These are phyloP conservation scores for Coemansia sp. DNA, from an alignment of 192 early-diverging fungal species.

Conservation along the genomic window DNA sequence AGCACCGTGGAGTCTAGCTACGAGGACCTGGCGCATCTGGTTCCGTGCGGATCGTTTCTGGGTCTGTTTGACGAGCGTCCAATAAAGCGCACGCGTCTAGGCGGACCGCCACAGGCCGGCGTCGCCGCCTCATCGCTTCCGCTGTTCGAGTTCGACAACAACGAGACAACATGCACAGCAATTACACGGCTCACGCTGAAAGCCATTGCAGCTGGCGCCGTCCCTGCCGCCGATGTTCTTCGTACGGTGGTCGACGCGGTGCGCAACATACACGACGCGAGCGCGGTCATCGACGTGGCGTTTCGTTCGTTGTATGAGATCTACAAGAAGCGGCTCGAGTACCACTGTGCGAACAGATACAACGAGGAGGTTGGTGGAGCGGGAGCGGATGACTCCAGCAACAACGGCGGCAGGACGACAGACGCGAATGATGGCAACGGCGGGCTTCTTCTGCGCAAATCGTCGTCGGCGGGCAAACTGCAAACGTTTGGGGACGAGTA, in stretches of 20 bases:
- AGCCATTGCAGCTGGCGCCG: slow-evolving; percentile 17
- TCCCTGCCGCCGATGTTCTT: slow-evolving; percentile 26
- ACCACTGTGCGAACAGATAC: slow-evolving; percentile 49
- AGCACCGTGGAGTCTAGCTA: slow-evolving; percentile 51
- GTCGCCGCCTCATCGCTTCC: not conserved
- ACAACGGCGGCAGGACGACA: not conserved
- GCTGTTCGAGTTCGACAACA: slow-evolving; percentile 50
- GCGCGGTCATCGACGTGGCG: slow-evolving; percentile 46
- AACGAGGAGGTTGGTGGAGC: slow-evolving; percentile 1
- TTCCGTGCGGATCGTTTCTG: slow-evolving; percentile 52
- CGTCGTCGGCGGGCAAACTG: not conserved
- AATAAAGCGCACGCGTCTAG: slow-evolving; percentile 36
- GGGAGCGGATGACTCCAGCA: not conserved
- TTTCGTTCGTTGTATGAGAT: slow-evolving; percentile 52
- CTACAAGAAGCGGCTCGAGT: slow-evolving; percentile 36
- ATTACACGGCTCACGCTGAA: slow-evolving; percentile 27
- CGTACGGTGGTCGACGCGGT: slow-evolving; percentile 45
- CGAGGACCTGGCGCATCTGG: slow-evolving; percentile 46
- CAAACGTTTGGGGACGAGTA: slow-evolving; percentile 50
- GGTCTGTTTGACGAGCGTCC: slow-evolving; percentile 54
- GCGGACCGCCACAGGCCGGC: not conserved
- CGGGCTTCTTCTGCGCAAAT: slow-evolving; percentile 12
- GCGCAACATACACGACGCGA: slow-evolving; percentile 45
- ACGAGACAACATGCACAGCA: slow-evolving; percentile 32
- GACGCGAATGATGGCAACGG: not conserved